A percentile compares a stretch with the other conserved stretches of the same genome.
Evolutionary conservation across 352 stramenopile species (phyloP).

Genomic region (Globisporangium carolinianum): DNA sequence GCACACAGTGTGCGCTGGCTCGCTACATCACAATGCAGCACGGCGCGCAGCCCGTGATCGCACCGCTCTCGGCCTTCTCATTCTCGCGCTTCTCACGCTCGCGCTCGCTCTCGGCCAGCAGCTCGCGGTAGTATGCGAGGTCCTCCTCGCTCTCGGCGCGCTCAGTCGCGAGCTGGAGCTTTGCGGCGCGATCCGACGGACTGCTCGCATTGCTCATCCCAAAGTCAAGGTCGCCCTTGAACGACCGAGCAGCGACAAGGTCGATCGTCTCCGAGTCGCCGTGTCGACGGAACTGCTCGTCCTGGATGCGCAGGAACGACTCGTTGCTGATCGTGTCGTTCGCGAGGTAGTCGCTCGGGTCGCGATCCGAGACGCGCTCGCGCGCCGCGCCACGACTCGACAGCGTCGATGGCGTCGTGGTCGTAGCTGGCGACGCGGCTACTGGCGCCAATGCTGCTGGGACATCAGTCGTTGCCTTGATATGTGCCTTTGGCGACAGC

Average conservation of each 20-base stretch:
- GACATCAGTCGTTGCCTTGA: neutral
- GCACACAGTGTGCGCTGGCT: neutral
- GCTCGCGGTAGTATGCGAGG: constrained; percentile 38
- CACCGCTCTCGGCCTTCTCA: constrained; percentile 16
- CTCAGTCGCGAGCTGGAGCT: neutral
- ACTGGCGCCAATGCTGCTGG: neutral
- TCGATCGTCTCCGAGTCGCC: constrained; percentile 13
- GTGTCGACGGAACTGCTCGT: constrained; percentile 17
- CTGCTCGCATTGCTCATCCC: constrained; percentile 2
- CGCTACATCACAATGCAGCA: constrained; percentile 48
- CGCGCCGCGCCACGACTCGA: constrained; percentile 15
- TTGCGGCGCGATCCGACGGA: neutral
- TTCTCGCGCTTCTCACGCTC: constrained; percentile 20
- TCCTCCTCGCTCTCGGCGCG: constrained; percentile 26
- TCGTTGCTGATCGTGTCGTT: constrained; percentile 77
- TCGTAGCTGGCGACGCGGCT: constrained; percentile 2
- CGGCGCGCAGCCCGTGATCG: constrained; percentile 35
- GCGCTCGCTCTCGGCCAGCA: constrained; percentile 34
- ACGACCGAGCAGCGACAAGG: constrained; percentile 21
- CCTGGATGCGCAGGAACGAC: constrained; percentile 43
- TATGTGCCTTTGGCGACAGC: neutral
- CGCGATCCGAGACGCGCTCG: constrained; percentile 16
- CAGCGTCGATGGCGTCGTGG: constrained; percentile 10
- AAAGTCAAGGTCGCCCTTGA: constrained; percentile 50
- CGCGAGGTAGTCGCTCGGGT: constrained; percentile 49